These are phyloP conservation scores for Taphrina pruni DNA, from an alignment of 1,139 yeast genomes.

Conservation along the genomic window DNA sequence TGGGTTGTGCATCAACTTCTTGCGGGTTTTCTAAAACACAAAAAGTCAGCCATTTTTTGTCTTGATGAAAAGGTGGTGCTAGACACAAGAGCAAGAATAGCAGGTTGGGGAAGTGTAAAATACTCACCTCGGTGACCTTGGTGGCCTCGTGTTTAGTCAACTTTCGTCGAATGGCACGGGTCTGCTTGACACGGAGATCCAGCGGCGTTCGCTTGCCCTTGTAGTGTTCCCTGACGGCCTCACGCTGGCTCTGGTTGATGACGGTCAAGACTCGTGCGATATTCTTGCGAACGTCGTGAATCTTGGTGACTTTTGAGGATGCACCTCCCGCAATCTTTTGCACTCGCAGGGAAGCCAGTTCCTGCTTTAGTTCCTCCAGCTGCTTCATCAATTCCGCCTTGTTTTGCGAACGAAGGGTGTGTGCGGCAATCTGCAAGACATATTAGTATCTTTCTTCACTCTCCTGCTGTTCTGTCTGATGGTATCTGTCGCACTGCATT, in stretches of 20 bases:
- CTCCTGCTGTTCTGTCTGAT: not conserved
- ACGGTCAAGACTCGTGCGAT: conserved; percentile 97
- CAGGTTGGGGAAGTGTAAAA: not conserved
- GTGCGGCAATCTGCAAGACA: conserved; percentile 49
- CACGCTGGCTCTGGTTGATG: conserved; percentile 97
- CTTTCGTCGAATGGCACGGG: conserved; percentile 99
- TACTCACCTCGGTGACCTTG: conserved; percentile 81
- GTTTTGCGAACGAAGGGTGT: conserved; percentile 96
- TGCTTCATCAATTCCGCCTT: conserved; percentile 95
- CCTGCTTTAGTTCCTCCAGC: conserved; percentile 95
- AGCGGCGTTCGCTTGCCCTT: conserved; percentile 94
- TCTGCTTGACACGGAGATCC: conserved; percentile 99
- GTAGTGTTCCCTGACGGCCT: conserved; percentile 93
- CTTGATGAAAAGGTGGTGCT: not conserved
- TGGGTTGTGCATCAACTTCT: conserved; percentile 42
- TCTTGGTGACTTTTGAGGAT: conserved; percentile 81
- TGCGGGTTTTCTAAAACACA: conserved; percentile 67
- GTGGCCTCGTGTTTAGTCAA: conserved; percentile 90
- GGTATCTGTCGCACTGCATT: conserved; percentile 2
- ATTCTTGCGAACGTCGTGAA: conserved; percentile 85
- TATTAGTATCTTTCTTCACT: not conserved
- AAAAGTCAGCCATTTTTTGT: not conserved
- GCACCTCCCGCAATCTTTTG: conserved; percentile 83
- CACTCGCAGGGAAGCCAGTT: conserved; percentile 93
- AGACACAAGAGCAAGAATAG: conserved; percentile 36